Evolutionary conservation across 2,329 filamentous ascomycete genomes (phyloP), one percentile per base, ranked within the genome.

Genomic region (Alternaria sp.): DNA sequence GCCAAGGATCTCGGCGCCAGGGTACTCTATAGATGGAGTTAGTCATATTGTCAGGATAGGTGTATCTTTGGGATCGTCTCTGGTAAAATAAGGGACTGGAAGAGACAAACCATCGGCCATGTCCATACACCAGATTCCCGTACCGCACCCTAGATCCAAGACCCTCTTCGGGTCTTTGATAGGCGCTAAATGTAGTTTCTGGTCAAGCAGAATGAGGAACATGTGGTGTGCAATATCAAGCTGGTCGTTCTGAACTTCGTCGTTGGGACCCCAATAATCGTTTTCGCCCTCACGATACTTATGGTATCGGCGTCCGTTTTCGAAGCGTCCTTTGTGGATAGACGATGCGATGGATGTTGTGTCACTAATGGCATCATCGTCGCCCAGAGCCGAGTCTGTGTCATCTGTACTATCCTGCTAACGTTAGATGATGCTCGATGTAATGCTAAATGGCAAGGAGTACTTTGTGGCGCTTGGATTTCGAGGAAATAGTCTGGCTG

Each of bases 1-100:
- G 30, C 82, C 83, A 7, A 78, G 77, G 40, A 86, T 78, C 27
- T 74, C 68, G 14, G 82, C 80, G 52, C 55, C 45, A 25, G 66
- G 67, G 52, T 70, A 67, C 18, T 73, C 60, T 61, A 44, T 20
- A 0, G 40, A 5, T 4, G n/a, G 3, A 2, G 18, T 32, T 27
- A 40, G 32, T 36, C 20, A 18, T 22, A 11, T 12, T n/a, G 9
- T 25, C 57, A 10, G 11, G 60, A 58, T 27, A 40, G 5, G 5
- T 40, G 18, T 51, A 6, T 25, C 14, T 14, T 43, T 14, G 20
- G 27, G 20, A 27, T 8, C 1, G n/a, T 32, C 10, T 18, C 27
- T 12, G 7, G 10, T 46, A 11, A 16, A 30, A 11, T 3, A 11
- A 16, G 14, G 53, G 27, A 25, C 4, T 4, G 14, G 20, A n/a